Conservation (phyloP, 345 rosid species). For the Isatis tinctoria region DNA sequence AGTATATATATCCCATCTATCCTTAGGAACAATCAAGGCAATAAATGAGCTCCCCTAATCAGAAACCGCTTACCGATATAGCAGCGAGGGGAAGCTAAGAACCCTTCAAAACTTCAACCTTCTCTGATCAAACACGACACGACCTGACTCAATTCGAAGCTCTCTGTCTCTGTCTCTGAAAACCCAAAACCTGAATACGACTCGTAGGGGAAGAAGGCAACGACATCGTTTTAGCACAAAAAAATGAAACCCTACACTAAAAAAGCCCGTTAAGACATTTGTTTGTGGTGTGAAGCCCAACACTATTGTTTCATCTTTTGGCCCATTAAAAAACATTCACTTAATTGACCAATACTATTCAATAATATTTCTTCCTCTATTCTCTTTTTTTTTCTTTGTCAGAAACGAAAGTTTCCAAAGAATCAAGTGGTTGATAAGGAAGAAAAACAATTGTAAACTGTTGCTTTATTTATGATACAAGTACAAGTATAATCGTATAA, state of each 20-base stretch:
- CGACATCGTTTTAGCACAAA: neutral
- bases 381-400: too few species aligned
- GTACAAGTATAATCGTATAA: slow-evolving; percentile 23
- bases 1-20: too few species aligned
- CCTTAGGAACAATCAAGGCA: neutral
- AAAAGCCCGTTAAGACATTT: neutral
- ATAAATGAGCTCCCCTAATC: neutral
- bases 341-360: too few species aligned
- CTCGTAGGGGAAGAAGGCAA: neutral
- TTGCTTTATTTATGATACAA: slow-evolving; percentile 15
- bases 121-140: neutral
- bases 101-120: neutral
- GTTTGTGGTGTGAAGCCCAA: neutral
- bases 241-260: slow-evolving; percentile 13
- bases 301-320: neutral
- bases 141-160: neutral
- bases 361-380: too few species aligned
- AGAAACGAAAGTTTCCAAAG: too few species aligned
- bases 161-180: neutral
- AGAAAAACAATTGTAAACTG: neutral
- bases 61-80: neutral
- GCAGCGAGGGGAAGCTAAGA: neutral
- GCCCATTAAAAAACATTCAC: neutral
- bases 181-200: slow-evolving; percentile 2
- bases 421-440: too few species aligned